phyloP scores from a whole-genome alignment of 257 asterid species.

The Ehretia macrophylla region DNA sequence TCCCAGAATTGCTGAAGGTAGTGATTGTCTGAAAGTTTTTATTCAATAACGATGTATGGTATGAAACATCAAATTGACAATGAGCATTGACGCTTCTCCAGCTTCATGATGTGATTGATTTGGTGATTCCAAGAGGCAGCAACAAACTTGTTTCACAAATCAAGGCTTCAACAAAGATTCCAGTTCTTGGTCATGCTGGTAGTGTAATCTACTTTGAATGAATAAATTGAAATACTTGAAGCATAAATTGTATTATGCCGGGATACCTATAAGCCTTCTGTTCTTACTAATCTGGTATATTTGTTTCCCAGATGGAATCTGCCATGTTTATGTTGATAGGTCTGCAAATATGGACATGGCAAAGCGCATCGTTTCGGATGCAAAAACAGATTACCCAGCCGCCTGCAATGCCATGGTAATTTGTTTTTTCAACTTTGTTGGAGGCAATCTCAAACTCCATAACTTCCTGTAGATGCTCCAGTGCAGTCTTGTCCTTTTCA shows the following conservation, averaged over 20 bases:
- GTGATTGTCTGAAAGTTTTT: background rate
- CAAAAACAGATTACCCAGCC: conserved; percentile 85
- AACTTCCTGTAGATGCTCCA: background rate
- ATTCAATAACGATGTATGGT: background rate
- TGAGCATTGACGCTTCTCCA: conserved; percentile 19
- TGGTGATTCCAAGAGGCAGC: conserved; percentile 93
- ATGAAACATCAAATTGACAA: background rate
- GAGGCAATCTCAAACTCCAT: background rate
- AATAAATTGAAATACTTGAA: background rate
- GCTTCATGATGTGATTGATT: conserved; percentile 89
- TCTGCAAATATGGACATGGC: conserved; percentile 76
- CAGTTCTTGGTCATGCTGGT: conserved; percentile 94
- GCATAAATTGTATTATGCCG: too few species aligned
- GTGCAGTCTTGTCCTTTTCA: too few species aligned
- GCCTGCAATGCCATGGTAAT: conserved; percentile 88
- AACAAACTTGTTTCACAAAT: conserved; percentile 83
- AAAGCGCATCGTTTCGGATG: conserved; percentile 50
- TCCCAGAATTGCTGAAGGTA: conserved; percentile 83
- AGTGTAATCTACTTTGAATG: background rate
- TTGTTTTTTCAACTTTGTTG: conserved; percentile 2
- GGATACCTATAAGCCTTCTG: background rate
- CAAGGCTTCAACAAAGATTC: conserved; percentile 73
- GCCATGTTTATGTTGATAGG: conserved; percentile 74
- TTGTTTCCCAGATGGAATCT: conserved; percentile 64
- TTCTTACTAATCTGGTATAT: background rate